These are phyloP conservation scores for Geranium incanum DNA, from an alignment of 441 rosid species.

Conservation along the genomic window DNA sequence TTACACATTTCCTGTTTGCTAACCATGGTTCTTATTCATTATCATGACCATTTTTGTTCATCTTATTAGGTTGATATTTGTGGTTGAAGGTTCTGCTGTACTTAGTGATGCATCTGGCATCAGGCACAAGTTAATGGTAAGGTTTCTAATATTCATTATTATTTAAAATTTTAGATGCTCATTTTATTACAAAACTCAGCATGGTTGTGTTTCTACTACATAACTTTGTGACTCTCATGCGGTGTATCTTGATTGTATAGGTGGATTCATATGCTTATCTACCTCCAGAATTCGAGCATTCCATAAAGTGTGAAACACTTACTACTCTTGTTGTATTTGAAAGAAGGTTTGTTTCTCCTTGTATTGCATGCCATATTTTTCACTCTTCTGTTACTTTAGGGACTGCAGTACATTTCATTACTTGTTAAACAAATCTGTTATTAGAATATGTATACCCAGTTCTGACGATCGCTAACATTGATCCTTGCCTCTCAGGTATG, in stretches of 20 bases:
- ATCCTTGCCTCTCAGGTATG: conserved; percentile 41
- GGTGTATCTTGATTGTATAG: conserved; percentile 28
- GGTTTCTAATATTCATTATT: conserved; percentile 13
- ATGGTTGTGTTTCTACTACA: not conserved
- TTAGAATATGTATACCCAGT: not conserved
- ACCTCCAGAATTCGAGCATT: conserved; percentile 64
- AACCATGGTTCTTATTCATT: conserved; percentile 11
- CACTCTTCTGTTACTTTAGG: not conserved
- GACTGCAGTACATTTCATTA: conserved; percentile 5
- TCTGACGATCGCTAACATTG: conserved; percentile 3
- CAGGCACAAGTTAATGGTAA: conserved; percentile 46
- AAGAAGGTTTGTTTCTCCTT: conserved; percentile 42
- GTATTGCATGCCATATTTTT: not conserved
- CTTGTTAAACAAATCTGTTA: conserved; percentile 9
- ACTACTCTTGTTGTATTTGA: conserved; percentile 70
- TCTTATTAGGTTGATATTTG: conserved; percentile 56
- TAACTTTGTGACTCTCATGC: not conserved
- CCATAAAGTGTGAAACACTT: conserved; percentile 41
- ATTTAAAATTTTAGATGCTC: not conserved
- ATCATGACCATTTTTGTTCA: conserved; percentile 17
- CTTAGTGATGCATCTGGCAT: conserved; percentile 40
- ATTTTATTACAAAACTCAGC: not conserved
- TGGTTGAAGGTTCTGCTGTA: conserved; percentile 57
- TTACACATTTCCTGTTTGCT: not conserved
- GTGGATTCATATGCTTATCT: conserved; percentile 84